phyloP scores from a whole-genome alignment of 805 yeast genomes.

The Metschnikowia koreensis region DNA sequence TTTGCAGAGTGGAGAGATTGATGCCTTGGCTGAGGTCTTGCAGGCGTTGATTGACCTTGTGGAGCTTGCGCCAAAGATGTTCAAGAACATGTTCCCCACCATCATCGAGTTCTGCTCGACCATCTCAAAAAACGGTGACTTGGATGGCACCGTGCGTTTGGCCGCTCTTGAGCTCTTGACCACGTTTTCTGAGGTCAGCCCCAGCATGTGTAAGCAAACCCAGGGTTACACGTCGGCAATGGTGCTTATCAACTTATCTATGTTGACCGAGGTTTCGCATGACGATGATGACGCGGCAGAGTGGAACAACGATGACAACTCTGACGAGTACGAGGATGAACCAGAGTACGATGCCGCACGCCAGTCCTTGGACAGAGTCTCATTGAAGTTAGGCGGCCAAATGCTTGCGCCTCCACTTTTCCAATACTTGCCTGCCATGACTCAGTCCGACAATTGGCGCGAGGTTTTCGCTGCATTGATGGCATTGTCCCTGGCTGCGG shows the following conservation, averaged over 20 bases:
- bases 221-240: conserved; percentile 67
- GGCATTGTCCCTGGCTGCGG: conserved; percentile 97
- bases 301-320: conserved; percentile 84
- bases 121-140: conserved; percentile 75
- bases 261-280: conserved; percentile 90
- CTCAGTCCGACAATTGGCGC: conserved; percentile 77
- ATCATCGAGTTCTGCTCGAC: conserved; percentile 82
- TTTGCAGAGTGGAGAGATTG: conserved; percentile 72
- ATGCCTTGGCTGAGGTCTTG: conserved; percentile 81
- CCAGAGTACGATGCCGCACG: conserved; percentile 88
- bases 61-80: conserved; percentile 91
- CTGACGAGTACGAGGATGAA: conserved; percentile 74
- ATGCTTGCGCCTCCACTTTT: conserved; percentile 83
- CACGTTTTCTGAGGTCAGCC: conserved; percentile 89
- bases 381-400: conserved; percentile 80
- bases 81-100: conserved; percentile 86
- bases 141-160: conserved; percentile 76
- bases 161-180: conserved; percentile 87
- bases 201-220: conserved; percentile 88
- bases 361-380: conserved; percentile 88
- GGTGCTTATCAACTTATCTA: conserved; percentile 68
- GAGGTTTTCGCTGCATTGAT: conserved; percentile 95
- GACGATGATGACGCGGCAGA: conserved; percentile 84
- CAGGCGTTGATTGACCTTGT: conserved; percentile 88
- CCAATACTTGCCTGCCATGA: conserved; percentile 82